Percentiles rank a stretch among this genome's conserved stretches.
Conservation (phyloP, 2,329 filamentous ascomycete genomes). For the Verticillium klebahnii region DNA sequence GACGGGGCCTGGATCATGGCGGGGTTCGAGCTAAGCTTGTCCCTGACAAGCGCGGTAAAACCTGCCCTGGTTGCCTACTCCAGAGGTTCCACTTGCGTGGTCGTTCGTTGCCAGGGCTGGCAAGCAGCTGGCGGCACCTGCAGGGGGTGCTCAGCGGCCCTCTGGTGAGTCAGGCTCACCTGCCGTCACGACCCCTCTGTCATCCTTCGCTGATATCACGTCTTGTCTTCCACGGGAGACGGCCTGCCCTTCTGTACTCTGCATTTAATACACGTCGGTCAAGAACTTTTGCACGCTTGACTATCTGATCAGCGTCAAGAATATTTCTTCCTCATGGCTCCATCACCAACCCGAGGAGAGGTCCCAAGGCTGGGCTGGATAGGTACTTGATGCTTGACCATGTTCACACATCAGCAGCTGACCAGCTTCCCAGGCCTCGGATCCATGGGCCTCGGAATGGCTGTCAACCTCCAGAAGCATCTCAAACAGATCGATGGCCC, state of each 20-base stretch:
- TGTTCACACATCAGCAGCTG: neutral
- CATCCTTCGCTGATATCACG: no score
- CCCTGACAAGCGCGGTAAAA: neutral
- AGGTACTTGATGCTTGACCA: neutral
- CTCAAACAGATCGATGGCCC: conserved; percentile 17
- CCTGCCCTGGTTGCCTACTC: neutral
- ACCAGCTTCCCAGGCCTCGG: conserved; percentile 31
- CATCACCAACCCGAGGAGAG: neutral
- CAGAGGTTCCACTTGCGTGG: neutral
- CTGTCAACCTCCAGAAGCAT: conserved; percentile 41
- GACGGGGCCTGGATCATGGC: neutral
- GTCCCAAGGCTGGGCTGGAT: conserved; percentile 9
- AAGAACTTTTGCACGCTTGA: no score
- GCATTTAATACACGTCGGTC: no score
- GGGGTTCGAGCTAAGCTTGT: neutral
- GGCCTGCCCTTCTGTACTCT: no score
- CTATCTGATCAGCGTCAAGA: neutral
- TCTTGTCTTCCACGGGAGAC: no score
- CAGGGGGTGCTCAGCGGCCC: neutral
- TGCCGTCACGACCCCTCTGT: no score
- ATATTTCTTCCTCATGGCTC: neutral
- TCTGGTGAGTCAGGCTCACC: neutral
- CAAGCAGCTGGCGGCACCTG: neutral
- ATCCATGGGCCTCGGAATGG: conserved; percentile 48
- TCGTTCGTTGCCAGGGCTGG: neutral